Evolutionary conservation across 2,329 filamentous ascomycete genomes (phyloP), one percentile per base, ranked within the genome.

Genomic region (Colletotrichum australisinense): DNA sequence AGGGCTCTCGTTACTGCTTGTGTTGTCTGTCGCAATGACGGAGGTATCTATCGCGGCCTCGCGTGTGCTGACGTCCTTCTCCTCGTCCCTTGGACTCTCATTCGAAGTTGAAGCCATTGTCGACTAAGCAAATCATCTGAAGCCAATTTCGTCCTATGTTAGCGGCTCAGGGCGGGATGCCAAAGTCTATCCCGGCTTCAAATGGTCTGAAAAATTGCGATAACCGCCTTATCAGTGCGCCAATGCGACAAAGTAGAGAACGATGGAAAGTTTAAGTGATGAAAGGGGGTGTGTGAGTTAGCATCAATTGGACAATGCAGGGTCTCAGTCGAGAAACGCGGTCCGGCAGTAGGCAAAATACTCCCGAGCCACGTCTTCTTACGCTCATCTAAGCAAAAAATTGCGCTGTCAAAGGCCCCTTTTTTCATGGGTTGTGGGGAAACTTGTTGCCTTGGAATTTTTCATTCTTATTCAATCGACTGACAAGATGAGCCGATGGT

Each of bases 301-400:
- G 46, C 63, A 71, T 42, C 38, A 22, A 49, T 49, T 49, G 19
- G 42, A 22, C 42, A 49, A n/a, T 71, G 63, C 57, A 71, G 49
- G 63, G 63, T 49, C 62, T 28, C 19, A 52, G 12, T 42, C 56
- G 63, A 57, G 59, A 66, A 67, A 32, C 63, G 46, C n/a, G 57
- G 14, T 30, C 59, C 69, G 64, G 69, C 65, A 58, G 56, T 58
- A 38, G 53, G 30, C 58, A 72, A 63, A 72, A 53, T 68, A 53
- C 49, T 68, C 67, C 64, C 69, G 69, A 63, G 57, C n/a, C 24
- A 30, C 11, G 4, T 38, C 9, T 35, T 26, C 16, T 30, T 28
- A 35, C 64, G 69, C 64, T 72, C 64, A 68, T 57, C 66, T 63
- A 72, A 72, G 69, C 69, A 68, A 24, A 58, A 53, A 72, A 72